Base-by-base conservation (phyloP, 257 asterid genomes). In the Asclepias syriaca region DNA sequence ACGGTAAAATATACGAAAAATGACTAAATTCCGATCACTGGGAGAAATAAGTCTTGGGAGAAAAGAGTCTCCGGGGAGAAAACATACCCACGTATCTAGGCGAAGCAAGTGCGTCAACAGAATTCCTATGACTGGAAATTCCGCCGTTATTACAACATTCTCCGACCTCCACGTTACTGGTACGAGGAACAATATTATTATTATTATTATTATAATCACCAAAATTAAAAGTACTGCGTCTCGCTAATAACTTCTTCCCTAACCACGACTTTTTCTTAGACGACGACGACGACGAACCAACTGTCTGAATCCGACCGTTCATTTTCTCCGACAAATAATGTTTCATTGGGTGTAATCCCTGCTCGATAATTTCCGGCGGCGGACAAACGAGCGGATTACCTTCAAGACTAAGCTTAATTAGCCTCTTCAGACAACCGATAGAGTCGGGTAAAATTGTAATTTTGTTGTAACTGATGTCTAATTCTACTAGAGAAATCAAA, bases 331-430 rank as follows among this genome's bases (percentile, higher is more conserved):
- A 91, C 14, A 93, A 57, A 63, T 89, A 93, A 57, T 82, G 85
- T 61, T 89, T 90, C 19, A 90, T 85, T 34, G 48, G 68, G 11
- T 75, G 77, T 49, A 93, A 16, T 1, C 96, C 98, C 21, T 81
- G 92, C 74, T 91, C 97, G 60, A 89, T 72, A 12, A 93, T 83
- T 0, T 87, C 90, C 29, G 32, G 3, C 0, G 96, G 92, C 0
- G 98, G 98, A 8, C 91, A 93, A 13, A 83, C 83, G 1, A 91
- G 94, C 0, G 86, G 91, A 34, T 93, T 93, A n/a, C 97, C 98
- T 50, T 87, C 98, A 0, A 87, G 92, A 24, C 85, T 60, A 0
- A 91, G 89, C 86, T 87, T 93, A 43, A 84, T 87, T 14, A 93
- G 93, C 82, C 74, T 83, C 77, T 85, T 91, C 27, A 93, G 88